Evolutionary conservation across 2,329 filamentous ascomycete species (phyloP).

Genomic region (Xylariales sp.): DNA sequence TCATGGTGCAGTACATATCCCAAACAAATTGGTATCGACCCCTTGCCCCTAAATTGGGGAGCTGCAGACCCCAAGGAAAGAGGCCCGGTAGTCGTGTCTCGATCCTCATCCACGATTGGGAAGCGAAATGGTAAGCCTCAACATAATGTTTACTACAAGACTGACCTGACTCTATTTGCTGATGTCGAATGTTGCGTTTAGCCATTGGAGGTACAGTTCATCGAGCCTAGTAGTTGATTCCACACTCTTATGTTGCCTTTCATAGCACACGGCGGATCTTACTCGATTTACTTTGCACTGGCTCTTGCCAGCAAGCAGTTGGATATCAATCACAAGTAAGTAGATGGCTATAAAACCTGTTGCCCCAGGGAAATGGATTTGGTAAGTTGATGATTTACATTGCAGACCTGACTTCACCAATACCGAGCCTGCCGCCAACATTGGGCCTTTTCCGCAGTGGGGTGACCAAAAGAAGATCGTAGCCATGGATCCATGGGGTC

Average conservation of each 20-base stretch:
- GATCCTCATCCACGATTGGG: slow-evolving; percentile 69
- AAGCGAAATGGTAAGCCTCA: slow-evolving; percentile 75
- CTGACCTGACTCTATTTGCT: no score
- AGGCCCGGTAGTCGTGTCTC: slow-evolving; percentile 85
- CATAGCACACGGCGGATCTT: slow-evolving; percentile 68
- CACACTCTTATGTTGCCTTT: slow-evolving; percentile 21
- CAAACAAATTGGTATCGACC: slow-evolving; percentile 89
- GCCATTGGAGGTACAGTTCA: slow-evolving; percentile 51
- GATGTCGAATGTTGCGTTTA: slow-evolving; percentile 25
- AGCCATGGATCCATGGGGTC: slow-evolving; percentile 92
- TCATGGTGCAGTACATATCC: slow-evolving; percentile 66
- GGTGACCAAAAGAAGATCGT: slow-evolving; percentile 89
- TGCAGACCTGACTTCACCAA: slow-evolving; percentile 63
- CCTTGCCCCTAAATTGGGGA: slow-evolving; percentile 86
- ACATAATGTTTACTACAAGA: no score
- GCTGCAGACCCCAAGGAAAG: slow-evolving; percentile 67
- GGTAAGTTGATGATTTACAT: no score
- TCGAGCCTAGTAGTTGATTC: slow-evolving; percentile 1
- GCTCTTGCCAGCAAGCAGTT: slow-evolving; percentile 90
- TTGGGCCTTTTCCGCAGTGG: slow-evolving; percentile 90
- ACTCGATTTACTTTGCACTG: slow-evolving; percentile 92
- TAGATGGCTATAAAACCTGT: slow-evolving; percentile 10
- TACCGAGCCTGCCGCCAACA: slow-evolving; percentile 84
- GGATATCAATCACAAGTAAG: slow-evolving; percentile 68
- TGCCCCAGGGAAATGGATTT: no score